Evolutionary conservation across 768 basidiomycete species (phyloP).

Genomic region (Leucosporidium creatinivorum): DNA sequence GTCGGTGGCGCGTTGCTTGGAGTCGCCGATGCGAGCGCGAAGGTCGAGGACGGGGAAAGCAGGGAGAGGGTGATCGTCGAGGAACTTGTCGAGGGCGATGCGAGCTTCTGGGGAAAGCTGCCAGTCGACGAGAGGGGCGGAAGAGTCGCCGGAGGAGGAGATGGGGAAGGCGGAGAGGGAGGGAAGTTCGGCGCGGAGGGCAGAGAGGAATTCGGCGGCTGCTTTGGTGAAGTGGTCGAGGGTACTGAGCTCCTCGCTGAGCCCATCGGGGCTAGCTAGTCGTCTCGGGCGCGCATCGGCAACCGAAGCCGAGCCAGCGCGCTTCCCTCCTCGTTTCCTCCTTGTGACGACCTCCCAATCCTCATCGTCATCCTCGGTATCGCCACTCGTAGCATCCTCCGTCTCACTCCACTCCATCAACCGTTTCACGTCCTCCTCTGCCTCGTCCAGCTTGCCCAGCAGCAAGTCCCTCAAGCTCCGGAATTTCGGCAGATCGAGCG

Average conservation of each 20-base stretch:
- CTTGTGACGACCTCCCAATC: background rate
- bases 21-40: constrained; percentile 1
- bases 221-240: constrained; percentile 20
- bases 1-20: background rate
- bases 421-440: constrained; percentile 11
- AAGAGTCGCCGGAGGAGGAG: background rate
- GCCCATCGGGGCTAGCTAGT: background rate
- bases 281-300: no score
- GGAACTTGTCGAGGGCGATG: constrained; percentile 26
- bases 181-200: constrained; percentile 23
- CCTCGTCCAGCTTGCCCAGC: constrained; percentile 13
- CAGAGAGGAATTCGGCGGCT: constrained; percentile 25
- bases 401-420: constrained; percentile 4
- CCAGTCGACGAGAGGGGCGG: constrained; percentile 4
- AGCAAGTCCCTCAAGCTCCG: constrained; percentile 13
- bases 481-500: constrained; percentile 21
- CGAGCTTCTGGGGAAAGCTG: constrained; percentile 26
- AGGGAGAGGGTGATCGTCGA: constrained; percentile 25
- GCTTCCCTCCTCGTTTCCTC: background rate
- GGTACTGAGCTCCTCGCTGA: constrained; percentile 5
- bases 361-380: background rate
- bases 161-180: constrained; percentile 8
- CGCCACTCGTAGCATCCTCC: background rate
- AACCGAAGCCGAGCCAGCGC: background rate
- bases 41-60: constrained; percentile 15